A percentile compares a stretch with the other conserved stretches of the same genome.
Conservation (phyloP, 2,329 filamentous ascomycete genomes). For the Neonectria hederae region DNA sequence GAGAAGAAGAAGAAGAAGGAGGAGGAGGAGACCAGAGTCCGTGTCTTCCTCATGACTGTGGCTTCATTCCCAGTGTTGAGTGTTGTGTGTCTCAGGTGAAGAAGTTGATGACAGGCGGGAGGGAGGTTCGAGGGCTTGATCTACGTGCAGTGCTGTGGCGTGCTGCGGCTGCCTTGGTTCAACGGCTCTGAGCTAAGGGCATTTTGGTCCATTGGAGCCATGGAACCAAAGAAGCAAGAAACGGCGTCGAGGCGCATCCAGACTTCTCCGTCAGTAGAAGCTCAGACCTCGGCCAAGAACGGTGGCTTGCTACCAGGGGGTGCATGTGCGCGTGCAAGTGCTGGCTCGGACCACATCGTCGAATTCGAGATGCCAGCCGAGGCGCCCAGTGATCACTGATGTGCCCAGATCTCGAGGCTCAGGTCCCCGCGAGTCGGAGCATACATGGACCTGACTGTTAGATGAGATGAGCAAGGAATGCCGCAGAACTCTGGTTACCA, state of each 20-base stretch:
- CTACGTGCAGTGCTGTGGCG: constrained; percentile 33
- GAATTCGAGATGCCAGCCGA: constrained; percentile 16
- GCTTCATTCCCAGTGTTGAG: constrained; percentile 26
- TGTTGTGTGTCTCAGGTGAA: constrained; percentile 37
- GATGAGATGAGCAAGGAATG: constrained; percentile 22
- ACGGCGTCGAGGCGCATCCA: constrained; percentile 25
- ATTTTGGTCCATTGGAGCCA: constrained; percentile 28
- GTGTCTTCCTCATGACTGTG: constrained; percentile 24
- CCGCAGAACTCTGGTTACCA: background rate
- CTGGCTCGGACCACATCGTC: constrained; percentile 3
- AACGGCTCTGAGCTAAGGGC: constrained; percentile 30
- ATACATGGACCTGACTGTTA: constrained; percentile 16
- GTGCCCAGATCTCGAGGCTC: constrained; percentile 15
- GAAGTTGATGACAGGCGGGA: constrained; percentile 32
- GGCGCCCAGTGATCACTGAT: constrained; percentile 3
- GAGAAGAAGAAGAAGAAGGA: background rate
- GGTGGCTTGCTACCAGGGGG: constrained; percentile 31
- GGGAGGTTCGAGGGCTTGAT: constrained; percentile 31
- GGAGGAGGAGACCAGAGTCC: constrained; percentile 2
- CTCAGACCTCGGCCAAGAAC: constrained; percentile 25
- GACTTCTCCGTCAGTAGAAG: constrained; percentile 24
- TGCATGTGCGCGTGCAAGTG: constrained; percentile 11
- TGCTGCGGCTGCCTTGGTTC: constrained; percentile 27
- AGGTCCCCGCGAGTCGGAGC: constrained; percentile 7
- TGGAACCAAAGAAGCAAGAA: constrained; percentile 28